Base-by-base conservation (phyloP, 2,329 filamentous ascomycete genomes). In the Exophiala phaeomuriformis region DNA sequence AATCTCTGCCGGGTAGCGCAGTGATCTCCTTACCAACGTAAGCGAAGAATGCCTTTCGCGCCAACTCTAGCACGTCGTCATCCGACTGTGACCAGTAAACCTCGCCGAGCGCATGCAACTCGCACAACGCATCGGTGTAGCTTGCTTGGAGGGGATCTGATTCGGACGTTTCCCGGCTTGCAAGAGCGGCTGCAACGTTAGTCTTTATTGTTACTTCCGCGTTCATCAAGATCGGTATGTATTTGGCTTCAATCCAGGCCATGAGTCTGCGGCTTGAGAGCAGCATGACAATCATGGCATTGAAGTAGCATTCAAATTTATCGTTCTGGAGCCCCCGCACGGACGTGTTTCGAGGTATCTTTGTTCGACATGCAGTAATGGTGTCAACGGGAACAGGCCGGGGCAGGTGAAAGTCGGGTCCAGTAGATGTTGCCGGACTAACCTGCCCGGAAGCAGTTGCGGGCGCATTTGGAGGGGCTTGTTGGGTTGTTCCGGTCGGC, bases 111-210 rank as follows among this genome's bases (percentile, higher is more conserved):
- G 49, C 27, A 9, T 51, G 12, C 8, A 60, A 40, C 30, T 60
- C 55, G 37, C 55, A 57, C 55, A 40, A 54, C 9, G 49, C 36
- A 36, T 57, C 55, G 19, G 55, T 57, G 28, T 57, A 54, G 19
- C 19, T 19, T 19, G 19, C 19, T 19, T 19, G 19, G 19, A 19
- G 19, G 19, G 19, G 19, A 19, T 19, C 19, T 30, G 7, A 37
- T 7, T 35, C n/a, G 35, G 42, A 33, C 28, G 4, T 4, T 45
- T 19, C 28, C 4, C 10, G n/a, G 8, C 9, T 19, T 7, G 9
- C 8, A 7, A 27, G 36, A n/a, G 35, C 36, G 8, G 19, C 8
- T 10, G 31, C 42, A 19, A 32, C 31, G 3, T 45, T 6, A 32
- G 42, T 33, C 27, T 43, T 31, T n/a, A 57, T 28, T n/a, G 28